Evolutionary conservation across 2,329 filamentous ascomycete species (phyloP).

Genomic region (Colletotrichum salicis): DNA sequence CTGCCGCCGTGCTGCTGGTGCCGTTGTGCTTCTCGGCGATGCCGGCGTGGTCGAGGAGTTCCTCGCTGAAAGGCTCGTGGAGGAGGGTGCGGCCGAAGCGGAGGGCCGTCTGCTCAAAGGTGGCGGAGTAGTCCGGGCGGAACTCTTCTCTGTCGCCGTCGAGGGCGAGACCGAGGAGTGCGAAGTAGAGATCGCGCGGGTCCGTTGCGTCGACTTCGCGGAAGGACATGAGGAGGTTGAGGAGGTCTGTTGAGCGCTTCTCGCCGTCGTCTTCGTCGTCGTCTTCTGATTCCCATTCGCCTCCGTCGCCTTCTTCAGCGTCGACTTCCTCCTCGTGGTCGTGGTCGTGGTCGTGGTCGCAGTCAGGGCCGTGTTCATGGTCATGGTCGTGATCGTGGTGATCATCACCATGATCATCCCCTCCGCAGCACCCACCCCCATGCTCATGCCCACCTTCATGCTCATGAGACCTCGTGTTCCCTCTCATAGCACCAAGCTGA

Average conservation of each 20-base stretch:
- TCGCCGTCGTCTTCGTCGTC: slow-evolving; percentile 3
- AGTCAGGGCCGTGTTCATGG: slow-evolving; percentile 15
- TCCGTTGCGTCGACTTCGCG: slow-evolving; percentile 35
- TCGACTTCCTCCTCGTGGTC: neutral
- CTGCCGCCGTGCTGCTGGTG: too few relatives aligned
- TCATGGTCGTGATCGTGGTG: slow-evolving; percentile 11
- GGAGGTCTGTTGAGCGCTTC: slow-evolving; percentile 27
- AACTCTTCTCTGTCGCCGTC: slow-evolving; percentile 34
- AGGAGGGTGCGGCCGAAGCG: slow-evolving; percentile 32
- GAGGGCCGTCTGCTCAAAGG: slow-evolving; percentile 30
- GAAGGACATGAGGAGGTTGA: slow-evolving; percentile 31
- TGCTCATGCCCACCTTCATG: slow-evolving; percentile 10
- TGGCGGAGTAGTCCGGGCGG: slow-evolving; percentile 30
- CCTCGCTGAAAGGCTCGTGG: slow-evolving; percentile 32
- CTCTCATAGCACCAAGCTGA: slow-evolving; percentile 32
- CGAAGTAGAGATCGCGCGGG: slow-evolving; percentile 33
- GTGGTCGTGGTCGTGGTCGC: slow-evolving; percentile 2
- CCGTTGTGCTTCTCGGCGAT: slow-evolving; percentile 24
- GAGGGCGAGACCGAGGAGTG: slow-evolving; percentile 29
- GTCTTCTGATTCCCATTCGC: slow-evolving; percentile 29
- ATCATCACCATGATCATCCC: slow-evolving; percentile 3
- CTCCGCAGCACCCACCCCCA: slow-evolving; percentile 6
- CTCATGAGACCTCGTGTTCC: neutral
- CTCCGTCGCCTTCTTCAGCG: neutral
- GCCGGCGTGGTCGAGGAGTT: slow-evolving; percentile 34